Base-by-base conservation (phyloP, 2,329 filamentous ascomycete species). In the Bimuria novae-zelandiae region DNA sequence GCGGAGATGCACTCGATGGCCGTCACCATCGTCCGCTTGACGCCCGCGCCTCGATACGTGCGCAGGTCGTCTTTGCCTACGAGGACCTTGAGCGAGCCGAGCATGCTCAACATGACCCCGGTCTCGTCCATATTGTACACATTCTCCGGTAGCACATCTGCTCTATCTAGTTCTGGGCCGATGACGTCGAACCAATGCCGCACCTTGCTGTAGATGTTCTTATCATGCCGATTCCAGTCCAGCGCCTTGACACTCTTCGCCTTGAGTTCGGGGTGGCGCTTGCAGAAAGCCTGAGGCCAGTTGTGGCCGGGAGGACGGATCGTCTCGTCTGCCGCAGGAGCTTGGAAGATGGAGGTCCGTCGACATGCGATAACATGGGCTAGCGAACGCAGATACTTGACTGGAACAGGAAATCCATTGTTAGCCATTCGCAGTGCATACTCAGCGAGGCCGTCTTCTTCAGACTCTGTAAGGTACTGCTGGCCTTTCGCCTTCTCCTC, bases 61-160 rank as follows among this genome's bases (percentile, higher is more conserved):
- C 52, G 50, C 19, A 35, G 30, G 23, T 58, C 49, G 36, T 60
- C 43, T 32, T 54, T 60, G 49, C 55, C 41, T 41, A 58, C 52
- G 1, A 58, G 49, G 19, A 51, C 41, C 40, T 51, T 51, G 1
- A 51, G 22, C 6, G 42, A 51, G 16, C 37, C 42, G 8, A 55
- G 57, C 39, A 51, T 57, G 19, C 27, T 23, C n/a, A 62, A 30
- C 45, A 61, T 59, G 11, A 40, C 37, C 3, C 19, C 19, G 12
- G 53, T 61, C 44, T 62, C 50, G 39, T 61, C 51, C 41, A 61
- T 60, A 30, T 61, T 62, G 17, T 62, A 62, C 5, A 39, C 32
- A 52, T 52, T 52, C 35, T 48, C 5, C 22, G 5, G 25, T 12
- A 42, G 21, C 16, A 52, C 19, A 25, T 19, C 19, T n/a, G 19